Base-by-base conservation (phyloP, 2,329 filamentous ascomycete species). In the Trichoderma endophyticum region DNA sequence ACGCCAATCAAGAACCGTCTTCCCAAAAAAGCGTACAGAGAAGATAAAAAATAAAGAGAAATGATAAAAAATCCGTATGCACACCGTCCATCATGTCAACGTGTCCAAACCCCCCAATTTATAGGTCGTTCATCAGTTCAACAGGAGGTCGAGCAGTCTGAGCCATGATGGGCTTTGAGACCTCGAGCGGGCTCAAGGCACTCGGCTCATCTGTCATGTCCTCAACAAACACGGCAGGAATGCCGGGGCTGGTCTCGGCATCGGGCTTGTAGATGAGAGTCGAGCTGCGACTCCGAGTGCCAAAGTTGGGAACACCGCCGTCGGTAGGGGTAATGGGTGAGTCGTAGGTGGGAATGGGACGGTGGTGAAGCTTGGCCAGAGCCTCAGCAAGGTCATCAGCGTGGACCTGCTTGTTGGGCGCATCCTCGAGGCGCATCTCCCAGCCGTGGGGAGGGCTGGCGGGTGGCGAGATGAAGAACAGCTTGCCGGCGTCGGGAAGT, bases 381-480 rank as follows among this genome's bases (percentile, higher is more conserved):
- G 90, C 90, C 67, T 90, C 88, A 21, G 90, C 90, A 30, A 92
- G 84, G 78, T 92, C 90, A 72, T 92, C 89, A 56, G 90, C 89
- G 77, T 92, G 89, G 30, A 92, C 89, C 77, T 87, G 85, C 82
- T 91, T 91, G 80, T 92, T 92, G 71, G 90, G 90, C 5, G 90
- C 90, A 75, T 90, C 90, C 80, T 92, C 90, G 61, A 91, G 82
- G 75, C 86, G 86, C 82, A 90, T 86, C 82, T 91, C 88, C 90
- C 90, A 92, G 76, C 88, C 90, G 76, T 91, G 89, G 3, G 90
- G 90, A 56, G 90, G 90, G 72, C 86, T 89, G 6, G 90, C 90
- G 9, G 90, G 90, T 32, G 90, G 90, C 65, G 88, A 90, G 80
- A 92, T 92, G 83, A 92, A 92, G 84, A 92, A 92, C 69, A 91